Conservation (phyloP, 2,329 filamentous ascomycete genomes). For the Fusarium napiforme region DNA sequence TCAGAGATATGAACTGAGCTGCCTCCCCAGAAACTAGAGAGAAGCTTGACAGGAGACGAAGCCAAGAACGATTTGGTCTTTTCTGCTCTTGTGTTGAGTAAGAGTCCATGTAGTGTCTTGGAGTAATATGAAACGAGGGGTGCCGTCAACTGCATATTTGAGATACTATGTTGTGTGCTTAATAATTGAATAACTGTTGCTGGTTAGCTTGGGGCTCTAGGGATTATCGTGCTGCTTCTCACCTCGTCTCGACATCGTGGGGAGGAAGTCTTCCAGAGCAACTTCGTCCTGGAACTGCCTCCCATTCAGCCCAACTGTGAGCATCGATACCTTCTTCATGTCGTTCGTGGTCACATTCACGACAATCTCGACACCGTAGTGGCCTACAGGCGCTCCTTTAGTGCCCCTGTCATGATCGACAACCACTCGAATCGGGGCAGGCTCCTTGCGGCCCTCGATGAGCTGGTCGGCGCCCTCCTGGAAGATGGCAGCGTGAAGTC, state of each 20-base stretch:
- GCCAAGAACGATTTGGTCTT: constrained; percentile 77
- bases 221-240: constrained; percentile 47
- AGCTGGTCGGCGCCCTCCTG: constrained; percentile 74
- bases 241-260: constrained; percentile 80
- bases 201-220: constrained; percentile 47
- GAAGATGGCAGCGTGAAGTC: constrained; percentile 74
- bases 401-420: constrained; percentile 75
- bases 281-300: constrained; percentile 80
- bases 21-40: constrained; percentile 82
- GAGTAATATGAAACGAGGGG: constrained; percentile 81
- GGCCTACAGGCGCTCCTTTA: constrained; percentile 72
- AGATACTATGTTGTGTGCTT: constrained; percentile 74
- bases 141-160: constrained; percentile 71
- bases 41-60: constrained; percentile 88
- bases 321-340: constrained; percentile 60
- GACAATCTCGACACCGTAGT: constrained; percentile 77
- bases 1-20: constrained; percentile 59
- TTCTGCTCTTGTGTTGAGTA: constrained; percentile 69
- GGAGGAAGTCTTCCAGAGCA: constrained; percentile 76
- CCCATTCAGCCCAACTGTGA: constrained; percentile 73
- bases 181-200: constrained; percentile 75
- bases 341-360: constrained; percentile 70
- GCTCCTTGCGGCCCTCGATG: constrained; percentile 72
- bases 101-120: constrained; percentile 78
- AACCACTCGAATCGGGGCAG: constrained; percentile 77